Conservation (phyloP, 495 filamentous ascomycete genomes). For the Tetracladium marchalianum region DNA sequence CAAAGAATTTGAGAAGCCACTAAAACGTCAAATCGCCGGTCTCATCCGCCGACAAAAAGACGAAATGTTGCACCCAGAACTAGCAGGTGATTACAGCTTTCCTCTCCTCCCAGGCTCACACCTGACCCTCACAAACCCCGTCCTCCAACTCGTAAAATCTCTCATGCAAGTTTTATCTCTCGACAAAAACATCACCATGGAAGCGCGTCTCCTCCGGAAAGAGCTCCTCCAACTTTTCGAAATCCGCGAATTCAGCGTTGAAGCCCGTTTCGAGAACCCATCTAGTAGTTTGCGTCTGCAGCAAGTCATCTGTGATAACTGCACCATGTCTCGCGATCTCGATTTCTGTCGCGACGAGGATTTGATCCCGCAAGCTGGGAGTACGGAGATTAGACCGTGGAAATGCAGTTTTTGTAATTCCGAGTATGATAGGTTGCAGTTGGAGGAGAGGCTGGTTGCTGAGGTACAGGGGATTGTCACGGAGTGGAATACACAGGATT, state of each 20-base stretch:
- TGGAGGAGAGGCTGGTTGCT: conserved; percentile 77
- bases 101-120: conserved; percentile 76
- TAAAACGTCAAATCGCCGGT: conserved; percentile 75
- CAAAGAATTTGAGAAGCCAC: conserved; percentile 71
- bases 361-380: conserved; percentile 47
- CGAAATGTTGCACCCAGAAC: conserved; percentile 81
- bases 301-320: conserved; percentile 76
- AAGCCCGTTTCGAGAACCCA: conserved; percentile 80
- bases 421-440: conserved; percentile 61
- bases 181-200: conserved; percentile 77
- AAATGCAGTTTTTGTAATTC: conserved; percentile 66
- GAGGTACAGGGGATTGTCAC: conserved; percentile 64
- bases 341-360: conserved; percentile 93
- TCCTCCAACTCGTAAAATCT: conserved; percentile 81
- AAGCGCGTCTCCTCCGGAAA: conserved; percentile 76
- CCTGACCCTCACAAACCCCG: conserved; percentile 56
- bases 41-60: conserved; percentile 76
- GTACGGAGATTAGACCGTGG: conserved; percentile 46
- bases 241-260: conserved; percentile 83
- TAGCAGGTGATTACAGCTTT: conserved; percentile 80
- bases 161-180: conserved; percentile 85
- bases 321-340: conserved; percentile 77
- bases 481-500: conserved; percentile 81
- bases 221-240: conserved; percentile 86
- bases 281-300: conserved; percentile 60